Evolutionary conservation across 306 rosid species (phyloP).

Genomic region (Carpinus fangiana): DNA sequence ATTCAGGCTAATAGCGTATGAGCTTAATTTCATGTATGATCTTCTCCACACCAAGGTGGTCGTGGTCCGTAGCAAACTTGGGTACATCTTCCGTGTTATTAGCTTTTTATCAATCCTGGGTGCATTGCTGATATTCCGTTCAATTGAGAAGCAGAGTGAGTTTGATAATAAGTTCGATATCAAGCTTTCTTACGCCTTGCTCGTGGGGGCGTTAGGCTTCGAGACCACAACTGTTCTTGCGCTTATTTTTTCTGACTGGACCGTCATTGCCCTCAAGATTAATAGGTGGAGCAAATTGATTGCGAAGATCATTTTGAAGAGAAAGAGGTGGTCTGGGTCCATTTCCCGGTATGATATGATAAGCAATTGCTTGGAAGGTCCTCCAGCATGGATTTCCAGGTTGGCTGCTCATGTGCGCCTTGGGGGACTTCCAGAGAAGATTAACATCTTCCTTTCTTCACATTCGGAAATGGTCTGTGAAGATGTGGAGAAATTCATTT

Average conservation of each 20-base stretch:
- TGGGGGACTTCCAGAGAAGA: background rate
- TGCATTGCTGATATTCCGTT: slow-evolving; percentile 4
- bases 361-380: slow-evolving; percentile 11
- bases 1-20: slow-evolving; percentile 27
- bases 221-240: background rate
- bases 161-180: background rate
- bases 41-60: slow-evolving; percentile 36
- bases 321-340: slow-evolving; percentile 21
- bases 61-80: background rate
- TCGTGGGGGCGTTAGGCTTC: slow-evolving; percentile 13
- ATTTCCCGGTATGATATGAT: slow-evolving; percentile 31
- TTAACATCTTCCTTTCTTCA: background rate
- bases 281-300: background rate
- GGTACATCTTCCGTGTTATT: slow-evolving; percentile 8
- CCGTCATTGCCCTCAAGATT: background rate
- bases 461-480: background rate
- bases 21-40: slow-evolving; percentile 34
- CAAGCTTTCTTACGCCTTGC: slow-evolving; percentile 16
- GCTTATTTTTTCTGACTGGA: slow-evolving; percentile 23
- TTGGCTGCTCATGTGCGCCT: background rate
- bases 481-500: background rate
- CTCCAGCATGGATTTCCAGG: background rate
- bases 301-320: background rate
- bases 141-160: background rate
- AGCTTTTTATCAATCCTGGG: background rate